Conservation (phyloP, 441 rosid genomes). For the Cnidoscolus chayamansa region DNA sequence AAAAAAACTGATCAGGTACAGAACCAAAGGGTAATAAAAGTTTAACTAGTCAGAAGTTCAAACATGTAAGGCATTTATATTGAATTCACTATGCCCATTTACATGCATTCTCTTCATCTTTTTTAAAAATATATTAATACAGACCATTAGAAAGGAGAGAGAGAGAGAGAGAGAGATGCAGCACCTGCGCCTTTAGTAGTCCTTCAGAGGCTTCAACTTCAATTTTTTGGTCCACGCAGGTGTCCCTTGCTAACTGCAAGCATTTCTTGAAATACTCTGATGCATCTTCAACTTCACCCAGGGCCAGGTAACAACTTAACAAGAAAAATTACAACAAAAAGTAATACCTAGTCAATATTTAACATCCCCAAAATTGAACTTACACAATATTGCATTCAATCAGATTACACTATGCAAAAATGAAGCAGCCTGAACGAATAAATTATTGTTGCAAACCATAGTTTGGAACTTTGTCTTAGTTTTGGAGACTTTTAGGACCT, state of each 20-base stretch:
- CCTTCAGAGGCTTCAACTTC: constrained; percentile 92
- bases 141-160: neutral
- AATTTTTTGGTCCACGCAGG: constrained; percentile 73
- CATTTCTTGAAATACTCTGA: constrained; percentile 66
- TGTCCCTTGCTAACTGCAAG: constrained; percentile 66
- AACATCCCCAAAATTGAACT: neutral
- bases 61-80: constrained; percentile 2
- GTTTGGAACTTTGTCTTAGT: neutral
- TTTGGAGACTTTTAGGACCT: neutral
- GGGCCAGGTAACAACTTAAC: constrained; percentile 81
- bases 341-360: neutral
- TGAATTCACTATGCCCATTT: constrained; percentile 1
- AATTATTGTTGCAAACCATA: neutral
- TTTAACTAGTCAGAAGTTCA: constrained; percentile 2
- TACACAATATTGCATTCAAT: neutral
- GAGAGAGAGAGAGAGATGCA: neutral
- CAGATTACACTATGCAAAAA: neutral
- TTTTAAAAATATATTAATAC: neutral
- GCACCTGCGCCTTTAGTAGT: constrained; percentile 84
- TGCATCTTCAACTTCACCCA: constrained; percentile 91
- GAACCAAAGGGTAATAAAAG: constrained; percentile 2
- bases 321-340: constrained; percentile 8
- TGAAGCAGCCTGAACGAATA: neutral
- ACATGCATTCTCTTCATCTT: neutral
- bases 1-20: constrained; percentile 30